Evolutionary conservation across 768 basidiomycete genomes (phyloP), one percentile per base, ranked within the genome.

Genomic region (Tricholomella constricta): DNA sequence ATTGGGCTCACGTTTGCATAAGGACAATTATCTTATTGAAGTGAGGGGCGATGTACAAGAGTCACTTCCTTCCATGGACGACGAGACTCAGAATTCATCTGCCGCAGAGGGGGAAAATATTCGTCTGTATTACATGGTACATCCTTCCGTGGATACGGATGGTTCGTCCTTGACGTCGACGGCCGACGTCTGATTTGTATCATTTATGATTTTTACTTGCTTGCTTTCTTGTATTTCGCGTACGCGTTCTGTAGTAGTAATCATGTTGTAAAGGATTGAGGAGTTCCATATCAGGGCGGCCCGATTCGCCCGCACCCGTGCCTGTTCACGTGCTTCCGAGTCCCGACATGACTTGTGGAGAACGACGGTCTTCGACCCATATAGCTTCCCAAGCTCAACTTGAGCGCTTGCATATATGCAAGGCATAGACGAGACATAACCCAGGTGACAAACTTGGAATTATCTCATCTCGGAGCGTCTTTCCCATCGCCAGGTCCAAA

Each of bases 21-120:
- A 94, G 91, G 92, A 94, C 62, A 85, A 86, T 60, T 96, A 85
- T 68, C 76, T 98, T 17, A 75, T 98, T 6, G 91, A 92, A 67
- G 78, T 94, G 51, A 82, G 77, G 40, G 94, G 92, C 17, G 90
- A 94, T 61, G 87, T 89, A 2, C 84, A 91, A 59, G 88, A 94
- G 10, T 88, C 88, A 12, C 71, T 93, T 48, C 84, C 80, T 34
- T 86, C 85, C 3, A 77, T 77, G 60, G 83, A 81, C 37, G 86
- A 86, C 40, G 81, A 81, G 48, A 83, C 77, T 46, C 79, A 76
- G 57, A 76, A 75, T 50, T 78, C 81, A 25, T 78, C 79, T 11
- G 67, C 71, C 44, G 68, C 78, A 53, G 78, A 78, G 9, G 82
- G 78, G 9, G 81, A 81, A 36, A 81, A 85, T 57, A 72, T 84